These are phyloP conservation scores for Termitomyces sp. DNA, from an alignment of 768 basidiomycete species.

Conservation along the genomic window DNA sequence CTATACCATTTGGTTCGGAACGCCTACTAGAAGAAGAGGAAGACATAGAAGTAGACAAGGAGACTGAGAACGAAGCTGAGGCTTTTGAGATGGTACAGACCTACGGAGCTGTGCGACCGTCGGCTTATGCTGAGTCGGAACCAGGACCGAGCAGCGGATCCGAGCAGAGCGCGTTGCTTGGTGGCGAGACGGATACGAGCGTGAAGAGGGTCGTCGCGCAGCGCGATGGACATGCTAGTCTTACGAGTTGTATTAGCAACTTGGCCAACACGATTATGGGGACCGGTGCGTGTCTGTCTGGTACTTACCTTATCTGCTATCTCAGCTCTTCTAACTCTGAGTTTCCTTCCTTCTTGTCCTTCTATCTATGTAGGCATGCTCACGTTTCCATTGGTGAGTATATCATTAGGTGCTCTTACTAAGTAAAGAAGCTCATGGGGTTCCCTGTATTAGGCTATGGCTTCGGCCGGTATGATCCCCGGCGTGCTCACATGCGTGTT, in stretches of 20 bases:
- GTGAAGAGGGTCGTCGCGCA: slow-evolving; percentile 20
- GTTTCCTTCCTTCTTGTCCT: background rate
- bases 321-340: background rate
- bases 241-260: slow-evolving; percentile 73
- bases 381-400: slow-evolving; percentile 76
- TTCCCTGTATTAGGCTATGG: slow-evolving; percentile 63
- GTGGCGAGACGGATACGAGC: slow-evolving; percentile 32
- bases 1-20: background rate
- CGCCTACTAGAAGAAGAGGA: background rate
- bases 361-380: slow-evolving; percentile 65
- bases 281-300: slow-evolving; percentile 56
- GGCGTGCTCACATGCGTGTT: slow-evolving; percentile 86
- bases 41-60: slow-evolving; percentile 22
- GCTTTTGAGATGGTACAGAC: slow-evolving; percentile 65
- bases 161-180: slow-evolving; percentile 64
- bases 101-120: slow-evolving; percentile 56
- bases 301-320: slow-evolving; percentile 4
- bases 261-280: slow-evolving; percentile 90
- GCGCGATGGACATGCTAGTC: slow-evolving; percentile 65
- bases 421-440: background rate
- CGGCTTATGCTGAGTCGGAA: slow-evolving; percentile 26
- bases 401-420: background rate
- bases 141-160: slow-evolving; percentile 28
- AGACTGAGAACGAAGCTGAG: slow-evolving; percentile 9
- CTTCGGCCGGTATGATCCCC: slow-evolving; percentile 85